A percentile compares a stretch with the other conserved stretches of the same genome.
phyloP scores from a whole-genome alignment of 495 filamentous ascomycete genomes.

The Trichoderma erinaceum region DNA sequence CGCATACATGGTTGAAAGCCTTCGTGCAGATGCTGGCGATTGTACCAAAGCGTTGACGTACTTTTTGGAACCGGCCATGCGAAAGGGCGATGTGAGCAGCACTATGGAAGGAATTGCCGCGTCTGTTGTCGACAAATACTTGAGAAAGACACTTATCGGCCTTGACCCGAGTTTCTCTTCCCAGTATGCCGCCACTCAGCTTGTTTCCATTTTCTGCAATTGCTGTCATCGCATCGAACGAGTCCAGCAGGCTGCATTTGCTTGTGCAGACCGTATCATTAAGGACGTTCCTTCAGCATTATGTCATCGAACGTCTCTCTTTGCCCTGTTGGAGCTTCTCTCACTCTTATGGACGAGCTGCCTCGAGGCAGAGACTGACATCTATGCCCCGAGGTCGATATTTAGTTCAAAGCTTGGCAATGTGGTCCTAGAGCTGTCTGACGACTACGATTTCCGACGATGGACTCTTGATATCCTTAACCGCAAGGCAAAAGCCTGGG shows the following conservation, averaged over 20 bases:
- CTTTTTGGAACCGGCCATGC: constrained; percentile 84
- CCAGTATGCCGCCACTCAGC: constrained; percentile 77
- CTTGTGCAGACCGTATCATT: constrained; percentile 79
- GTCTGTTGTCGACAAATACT: constrained; percentile 64
- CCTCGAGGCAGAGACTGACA: constrained; percentile 85
- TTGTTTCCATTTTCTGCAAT: constrained; percentile 73
- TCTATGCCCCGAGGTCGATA: constrained; percentile 78
- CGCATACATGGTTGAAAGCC: constrained; percentile 73
- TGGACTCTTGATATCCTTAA: constrained; percentile 73
- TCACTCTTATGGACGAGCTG: constrained; percentile 93
- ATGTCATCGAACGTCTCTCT: constrained; percentile 82
- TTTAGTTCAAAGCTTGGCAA: constrained; percentile 68
- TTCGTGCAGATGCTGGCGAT: constrained; percentile 75
- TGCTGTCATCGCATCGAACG: constrained; percentile 89
- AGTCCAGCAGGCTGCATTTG: constrained; percentile 76
- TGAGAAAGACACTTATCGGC: constrained; percentile 65
- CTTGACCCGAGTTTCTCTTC: constrained; percentile 67
- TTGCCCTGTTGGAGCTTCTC: constrained; percentile 83
- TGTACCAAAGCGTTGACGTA: constrained; percentile 83
- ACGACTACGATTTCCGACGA: constrained; percentile 74
- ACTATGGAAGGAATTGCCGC: constrained; percentile 82
- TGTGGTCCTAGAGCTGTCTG: constrained; percentile 81
- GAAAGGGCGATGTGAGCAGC: constrained; percentile 67
- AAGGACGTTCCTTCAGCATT: constrained; percentile 77
- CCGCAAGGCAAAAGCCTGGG: constrained; percentile 71